phyloP scores from a whole-genome alignment of 192 early-diverging fungal species.

The Coemansia sp. region DNA sequence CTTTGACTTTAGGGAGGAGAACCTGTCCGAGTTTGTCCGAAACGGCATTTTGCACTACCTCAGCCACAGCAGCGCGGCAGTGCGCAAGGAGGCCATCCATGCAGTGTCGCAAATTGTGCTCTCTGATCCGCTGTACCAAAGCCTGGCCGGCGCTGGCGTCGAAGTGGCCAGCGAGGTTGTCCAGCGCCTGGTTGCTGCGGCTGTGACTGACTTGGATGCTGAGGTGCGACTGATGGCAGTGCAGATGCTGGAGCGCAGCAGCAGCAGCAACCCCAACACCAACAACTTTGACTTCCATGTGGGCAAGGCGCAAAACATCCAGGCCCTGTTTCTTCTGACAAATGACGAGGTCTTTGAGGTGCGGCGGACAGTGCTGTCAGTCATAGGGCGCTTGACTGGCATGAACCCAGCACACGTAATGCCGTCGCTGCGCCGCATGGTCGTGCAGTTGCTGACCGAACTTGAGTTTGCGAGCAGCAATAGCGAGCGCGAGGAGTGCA shows the following conservation, averaged over 20 bases:
- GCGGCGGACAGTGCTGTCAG: slow-evolving; percentile 72
- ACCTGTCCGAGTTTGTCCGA: slow-evolving; percentile 85
- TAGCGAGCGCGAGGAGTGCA: slow-evolving; percentile 33
- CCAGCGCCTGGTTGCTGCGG: slow-evolving; percentile 84
- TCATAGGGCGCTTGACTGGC: slow-evolving; percentile 81
- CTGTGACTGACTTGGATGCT: slow-evolving; percentile 72
- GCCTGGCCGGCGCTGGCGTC: slow-evolving; percentile 70
- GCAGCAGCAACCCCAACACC: slow-evolving; percentile 49
- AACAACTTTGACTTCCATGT: slow-evolving; percentile 84
- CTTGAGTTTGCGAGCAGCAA: slow-evolving; percentile 79
- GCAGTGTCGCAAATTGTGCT: slow-evolving; percentile 79
- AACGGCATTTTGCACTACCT: slow-evolving; percentile 81
- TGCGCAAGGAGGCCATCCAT: slow-evolving; percentile 70
- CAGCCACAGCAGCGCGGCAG: slow-evolving; percentile 69
- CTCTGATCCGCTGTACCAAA: slow-evolving; percentile 77
- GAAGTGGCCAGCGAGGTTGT: slow-evolving; percentile 82
- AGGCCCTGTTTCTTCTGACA: slow-evolving; percentile 78
- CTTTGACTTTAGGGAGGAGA: slow-evolving; percentile 83
- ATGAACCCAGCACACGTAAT: slow-evolving; percentile 92
- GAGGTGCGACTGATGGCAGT: slow-evolving; percentile 18
- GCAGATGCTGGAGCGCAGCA: slow-evolving; percentile 52
- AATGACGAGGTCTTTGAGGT: slow-evolving; percentile 92
- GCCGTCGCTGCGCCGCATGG: slow-evolving; percentile 79
- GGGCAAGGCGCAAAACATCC: slow-evolving; percentile 87
- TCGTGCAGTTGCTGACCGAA: slow-evolving; percentile 87